These are phyloP conservation scores for Chamaenerion angustifolium DNA, from an alignment of 345 rosid species.

Conservation along the genomic window DNA sequence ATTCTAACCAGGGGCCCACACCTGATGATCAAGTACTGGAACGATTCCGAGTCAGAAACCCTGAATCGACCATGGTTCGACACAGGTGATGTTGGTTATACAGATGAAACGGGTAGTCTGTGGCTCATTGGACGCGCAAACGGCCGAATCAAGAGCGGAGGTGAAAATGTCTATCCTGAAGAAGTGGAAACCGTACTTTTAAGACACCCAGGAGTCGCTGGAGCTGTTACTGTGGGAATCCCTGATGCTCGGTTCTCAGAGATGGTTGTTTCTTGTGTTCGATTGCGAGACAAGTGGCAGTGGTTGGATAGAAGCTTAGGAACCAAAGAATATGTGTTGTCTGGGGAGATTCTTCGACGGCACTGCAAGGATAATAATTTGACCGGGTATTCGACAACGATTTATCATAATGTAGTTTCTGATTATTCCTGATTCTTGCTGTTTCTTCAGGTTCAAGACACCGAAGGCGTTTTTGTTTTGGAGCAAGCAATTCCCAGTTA, in stretches of 20 bases:
- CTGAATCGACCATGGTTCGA: slow-evolving; percentile 45
- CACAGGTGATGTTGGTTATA: slow-evolving; percentile 63
- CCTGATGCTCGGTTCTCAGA: slow-evolving; percentile 49
- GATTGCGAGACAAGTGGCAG: slow-evolving; percentile 38
- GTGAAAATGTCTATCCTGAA: slow-evolving; percentile 81
- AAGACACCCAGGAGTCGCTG: slow-evolving; percentile 48
- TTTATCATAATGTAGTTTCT: background rate
- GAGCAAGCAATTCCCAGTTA: slow-evolving; percentile 54
- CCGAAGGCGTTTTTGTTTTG: slow-evolving; percentile 54
- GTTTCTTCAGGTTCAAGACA: slow-evolving; percentile 52
- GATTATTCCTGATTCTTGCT: background rate
- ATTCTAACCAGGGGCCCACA: slow-evolving; percentile 76
- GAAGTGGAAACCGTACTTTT: slow-evolving; percentile 62
- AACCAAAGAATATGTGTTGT: slow-evolving; percentile 16
- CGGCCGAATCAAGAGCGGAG: slow-evolving; percentile 71
- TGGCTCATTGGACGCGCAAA: slow-evolving; percentile 73
- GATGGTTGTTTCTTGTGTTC: slow-evolving; percentile 64
- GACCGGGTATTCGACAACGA: slow-evolving; percentile 29
- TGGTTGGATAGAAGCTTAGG: slow-evolving; percentile 32
- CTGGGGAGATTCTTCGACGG: slow-evolving; percentile 34
- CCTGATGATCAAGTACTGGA: slow-evolving; percentile 66
- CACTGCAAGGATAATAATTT: slow-evolving; percentile 39
- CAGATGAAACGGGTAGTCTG: slow-evolving; percentile 44
- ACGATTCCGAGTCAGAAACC: slow-evolving; percentile 14
- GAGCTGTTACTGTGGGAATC: slow-evolving; percentile 45